Percentiles rank a stretch among this genome's conserved stretches.
These are phyloP conservation scores for Chenopodium quinoa DNA, from an alignment of 148 eudicot genomes.

Conservation along the genomic window DNA sequence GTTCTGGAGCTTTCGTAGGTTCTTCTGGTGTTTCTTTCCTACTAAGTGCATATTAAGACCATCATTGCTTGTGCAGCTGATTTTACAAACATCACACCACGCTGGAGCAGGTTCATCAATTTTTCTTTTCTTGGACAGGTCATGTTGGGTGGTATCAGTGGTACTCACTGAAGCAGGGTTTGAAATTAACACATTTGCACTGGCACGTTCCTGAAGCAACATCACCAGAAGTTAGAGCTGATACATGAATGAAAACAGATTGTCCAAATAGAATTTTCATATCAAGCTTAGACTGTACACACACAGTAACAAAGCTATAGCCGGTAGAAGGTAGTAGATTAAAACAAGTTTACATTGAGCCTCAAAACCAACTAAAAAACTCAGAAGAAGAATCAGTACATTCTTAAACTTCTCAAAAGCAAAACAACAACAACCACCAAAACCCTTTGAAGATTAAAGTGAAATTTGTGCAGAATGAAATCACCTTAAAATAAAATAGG, in stretches of 20 bases:
- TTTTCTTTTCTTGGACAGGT: conserved; percentile 10
- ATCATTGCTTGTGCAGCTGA: conserved; percentile 30
- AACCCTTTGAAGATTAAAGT: too few species aligned
- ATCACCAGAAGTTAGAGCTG: not conserved
- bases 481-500: not conserved
- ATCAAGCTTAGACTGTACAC: not conserved
- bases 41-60: conserved; percentile 16
- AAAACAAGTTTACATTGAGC: not conserved
- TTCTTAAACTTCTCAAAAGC: not conserved
- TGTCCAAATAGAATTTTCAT: not conserved
- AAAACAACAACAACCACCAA: not conserved
- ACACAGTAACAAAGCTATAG: not conserved
- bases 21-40: conserved; percentile 38
- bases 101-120: not conserved
- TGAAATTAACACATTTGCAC: not conserved
- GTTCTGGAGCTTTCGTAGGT: conserved; percentile 23
- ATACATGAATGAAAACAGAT: not conserved
- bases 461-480: too few species aligned
- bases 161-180: not conserved
- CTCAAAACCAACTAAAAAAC: not conserved
- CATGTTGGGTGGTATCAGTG: not conserved
- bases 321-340: not conserved
- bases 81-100: conserved; percentile 37
- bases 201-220: conserved; percentile 19
- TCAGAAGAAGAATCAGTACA: not conserved